Evolutionary conservation across 345 rosid genomes (phyloP).

Genomic region (Gossypium mustelinum): DNA sequence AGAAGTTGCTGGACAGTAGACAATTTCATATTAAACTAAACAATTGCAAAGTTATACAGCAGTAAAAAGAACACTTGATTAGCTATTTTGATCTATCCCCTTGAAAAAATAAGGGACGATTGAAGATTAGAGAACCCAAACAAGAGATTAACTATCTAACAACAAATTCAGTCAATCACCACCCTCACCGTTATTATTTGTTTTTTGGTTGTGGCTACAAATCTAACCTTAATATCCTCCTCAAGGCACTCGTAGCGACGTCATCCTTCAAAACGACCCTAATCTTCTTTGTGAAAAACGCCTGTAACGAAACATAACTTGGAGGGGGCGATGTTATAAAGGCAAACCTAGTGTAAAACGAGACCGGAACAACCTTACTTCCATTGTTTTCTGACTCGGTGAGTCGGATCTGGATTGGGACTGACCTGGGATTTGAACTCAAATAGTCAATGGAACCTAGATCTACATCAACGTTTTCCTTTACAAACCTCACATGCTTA

Average conservation of each 20-base stretch:
- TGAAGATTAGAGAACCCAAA: slow-evolving; percentile 23
- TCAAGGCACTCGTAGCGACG: slow-evolving; percentile 47
- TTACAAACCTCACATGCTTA: neutral
- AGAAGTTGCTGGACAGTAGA: too few relatives aligned
- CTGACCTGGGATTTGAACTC: slow-evolving; percentile 33
- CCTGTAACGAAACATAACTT: slow-evolving; percentile 76
- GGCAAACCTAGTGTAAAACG: slow-evolving; percentile 70
- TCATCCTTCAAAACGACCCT: slow-evolving; percentile 12
- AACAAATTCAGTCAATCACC: neutral
- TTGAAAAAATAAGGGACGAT: slow-evolving; percentile 83
- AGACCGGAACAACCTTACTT: neutral
- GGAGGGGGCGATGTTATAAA: slow-evolving; percentile 82
- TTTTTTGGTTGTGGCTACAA: slow-evolving; percentile 15
- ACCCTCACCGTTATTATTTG: neutral
- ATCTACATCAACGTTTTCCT: slow-evolving; percentile 17
- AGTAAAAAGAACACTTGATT: slow-evolving; percentile 9
- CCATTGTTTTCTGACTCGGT: slow-evolving; percentile 15
- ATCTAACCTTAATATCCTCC: slow-evolving; percentile 51
- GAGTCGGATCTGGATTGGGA: slow-evolving; percentile 28
- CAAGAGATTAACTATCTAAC: neutral
- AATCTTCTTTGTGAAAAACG: slow-evolving; percentile 46
- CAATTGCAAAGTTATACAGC: neutral
- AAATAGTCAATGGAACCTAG: slow-evolving; percentile 30
- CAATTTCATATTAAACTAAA: neutral
- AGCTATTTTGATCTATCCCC: slow-evolving; percentile 50